Base-by-base conservation (phyloP, 2,329 filamentous ascomycete genomes). In the Xylariaceae sp. region DNA sequence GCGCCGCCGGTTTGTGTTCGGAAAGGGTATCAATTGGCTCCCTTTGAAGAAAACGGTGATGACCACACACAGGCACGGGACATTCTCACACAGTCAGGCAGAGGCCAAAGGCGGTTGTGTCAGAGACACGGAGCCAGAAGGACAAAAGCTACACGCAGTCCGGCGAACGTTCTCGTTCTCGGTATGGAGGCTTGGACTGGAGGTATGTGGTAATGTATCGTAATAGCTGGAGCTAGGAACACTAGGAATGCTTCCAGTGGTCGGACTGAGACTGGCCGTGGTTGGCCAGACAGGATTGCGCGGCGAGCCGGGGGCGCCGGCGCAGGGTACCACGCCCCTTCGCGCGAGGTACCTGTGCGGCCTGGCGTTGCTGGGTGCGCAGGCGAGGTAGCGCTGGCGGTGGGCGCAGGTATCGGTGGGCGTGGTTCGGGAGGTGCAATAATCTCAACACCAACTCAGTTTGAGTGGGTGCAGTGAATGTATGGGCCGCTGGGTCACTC, bases 71-170 rank as follows among this genome's bases (percentile, higher is more conserved):
- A 58, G 58, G 50, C 56, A 56, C 55, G 58, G 56, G 59, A 63
- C 59, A 59, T 56, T 59, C n/a, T 60, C 61, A 62, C 55, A 57
- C 56, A 19, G 51, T 49, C 38, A 56, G 47, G 50, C 46, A 41
- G 50, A 53, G 50, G 44, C 31, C 31, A 48, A 31, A 48, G 22
- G 22, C 22, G 22, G 22, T 28, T 7, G 22, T 28, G 22, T 28
- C 7, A 28, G 22, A 28, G 22, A 28, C 22, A 28, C 22, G 4
- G 22, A 28, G 22, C 22, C 22, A 28, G 22, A 28, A 47, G 7
- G 42, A 45, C 56, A 61, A 60, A 54, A 56, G 56, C 58, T 56
- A 55, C 47, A 43, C 54, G 51, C 46, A 28, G 22, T 28, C 22
- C 22, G 22, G 22, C 22, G 22, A 28, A 28, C 22, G 22, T 54